Base-by-base conservation (phyloP, 352 stramenopile species). In the Globisporangium takayamanum region DNA sequence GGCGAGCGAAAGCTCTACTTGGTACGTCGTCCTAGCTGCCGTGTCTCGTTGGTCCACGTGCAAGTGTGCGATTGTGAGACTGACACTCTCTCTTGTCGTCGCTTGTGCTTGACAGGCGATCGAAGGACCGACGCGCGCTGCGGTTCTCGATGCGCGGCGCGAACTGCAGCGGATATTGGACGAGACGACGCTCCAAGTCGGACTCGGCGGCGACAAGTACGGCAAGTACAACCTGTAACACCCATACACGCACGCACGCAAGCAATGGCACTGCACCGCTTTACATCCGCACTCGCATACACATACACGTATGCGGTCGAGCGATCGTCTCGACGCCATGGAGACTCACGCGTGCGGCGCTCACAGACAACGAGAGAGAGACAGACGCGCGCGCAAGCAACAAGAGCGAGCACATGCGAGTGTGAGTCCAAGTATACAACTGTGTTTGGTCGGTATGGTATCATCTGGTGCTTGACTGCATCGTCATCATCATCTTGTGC, bases 1-100 rank as follows among this genome's bases (percentile, higher is more conserved):
- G 89, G 85, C 36, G 86, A 97, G 67, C 76, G 84, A 36, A 94
- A 93, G 59, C 67, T 97, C 14, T 94, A 96, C 59, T 66, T 98
- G 70, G 77, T 96, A 83, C 59, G 76, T 80, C 3, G 10, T 7
- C 14, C 14, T 44, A 6, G 37, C 15, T 18, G 10, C 37, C 8
- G 14, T n/a, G 15, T 47, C 15, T 37, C 46, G 41, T 28, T 25
- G n/a, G 30, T 14, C 7, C 25, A 4, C 18, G 16, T 28, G 25
- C 36, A 26, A 60, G 6, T 26, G 26, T 22, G 44, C 53, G 37
- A 44, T 14, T 5, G 16, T 46, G 10, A 7, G 41, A 18, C 18
- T 18, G 1, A 22, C 14, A 22, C 14, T 3, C 41, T 22, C 41
- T 47, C 41, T 33, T 3, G 28, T 33, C 28, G 28, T 33, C 28